Evolutionary conservation across 2,329 filamentous ascomycete genomes (phyloP), one percentile per base, ranked within the genome.

Genomic region (Thyridium curvatum): DNA sequence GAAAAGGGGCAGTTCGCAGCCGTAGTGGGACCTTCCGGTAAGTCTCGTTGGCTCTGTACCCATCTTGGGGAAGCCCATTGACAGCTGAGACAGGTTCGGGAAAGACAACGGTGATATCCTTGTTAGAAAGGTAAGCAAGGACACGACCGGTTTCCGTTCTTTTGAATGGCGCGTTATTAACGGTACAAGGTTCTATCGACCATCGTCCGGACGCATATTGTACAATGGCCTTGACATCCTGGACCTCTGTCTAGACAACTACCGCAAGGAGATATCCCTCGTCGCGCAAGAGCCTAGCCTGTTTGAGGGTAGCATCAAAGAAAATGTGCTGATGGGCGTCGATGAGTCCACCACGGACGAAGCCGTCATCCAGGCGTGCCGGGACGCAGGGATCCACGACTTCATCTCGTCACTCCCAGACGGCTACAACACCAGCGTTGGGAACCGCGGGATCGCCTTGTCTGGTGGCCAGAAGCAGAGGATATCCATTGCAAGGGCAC

Each of bases 261-360:
- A 78, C 28, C 69, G 75, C 12, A 68, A 72, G 46, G 68, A 66
- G 35, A 64, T 78, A 14, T 76, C 72, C 3, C 71, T 78, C 32
- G 78, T 79, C 14, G 72, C 76, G 0, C 75, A 79, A 46, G 76
- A 79, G 46, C 69, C 76, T 0, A 71, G 75, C 14, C 58, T 79
- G 8, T 76, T 77, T 52, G 72, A 69, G 42, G 73, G 72, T 16
- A 67, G 65, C 1, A 46, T 58, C n/a, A 43, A 50, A 8, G 53
- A 58, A 21, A 59, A 59, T 37, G 52, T 60, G 18, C 43, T 56
- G 9, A 43, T 59, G 4, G 56, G 56, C 4, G 46, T 58, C 3
- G 42, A 55, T 8, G 40, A 45, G 1, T 34, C 34, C 8, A 13
- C 15, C 14, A 16, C 17, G 9, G 38, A 40, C 7, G 38, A 35